Conservation (phyloP, 345 rosid genomes). For the Kernera saxatilis region DNA sequence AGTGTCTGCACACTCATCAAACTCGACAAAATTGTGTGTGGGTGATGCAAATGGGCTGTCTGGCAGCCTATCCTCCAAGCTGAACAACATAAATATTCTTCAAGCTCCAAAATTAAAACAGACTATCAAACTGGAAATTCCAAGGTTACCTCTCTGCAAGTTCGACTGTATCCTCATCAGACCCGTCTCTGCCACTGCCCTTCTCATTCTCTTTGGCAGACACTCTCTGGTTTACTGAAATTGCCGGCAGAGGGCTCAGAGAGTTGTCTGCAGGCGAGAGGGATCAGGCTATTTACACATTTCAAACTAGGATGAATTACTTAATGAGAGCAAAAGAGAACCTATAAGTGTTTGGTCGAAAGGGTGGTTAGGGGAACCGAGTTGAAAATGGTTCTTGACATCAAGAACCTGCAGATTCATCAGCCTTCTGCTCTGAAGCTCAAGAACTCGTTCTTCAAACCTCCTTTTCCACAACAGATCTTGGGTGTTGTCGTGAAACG, state of each 20-base stretch:
- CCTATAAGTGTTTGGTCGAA: slow-evolving; percentile 41
- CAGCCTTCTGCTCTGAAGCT: slow-evolving; percentile 59
- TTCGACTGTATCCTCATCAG: neutral
- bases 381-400: slow-evolving; percentile 57
- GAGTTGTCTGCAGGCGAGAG: slow-evolving; percentile 36
- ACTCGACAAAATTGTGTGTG: neutral
- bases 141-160: neutral
- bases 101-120: neutral
- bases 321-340: neutral
- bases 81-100: neutral
- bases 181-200: neutral
- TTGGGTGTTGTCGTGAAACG: slow-evolving; percentile 41
- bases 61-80: slow-evolving; percentile 19
- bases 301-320: neutral
- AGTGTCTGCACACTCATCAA: neutral
- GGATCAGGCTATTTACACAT: neutral
- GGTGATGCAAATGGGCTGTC: slow-evolving; percentile 25
- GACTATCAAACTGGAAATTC: neutral
- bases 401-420: slow-evolving; percentile 68
- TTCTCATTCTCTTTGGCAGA: neutral
- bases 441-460: slow-evolving; percentile 57
- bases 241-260: neutral
- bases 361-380: slow-evolving; percentile 14
- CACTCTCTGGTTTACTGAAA: neutral
- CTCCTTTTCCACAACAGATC: slow-evolving; percentile 67